These are phyloP conservation scores for Picochlorum sp. DNA, from an alignment of 139 green algal species.

Conservation along the genomic window DNA sequence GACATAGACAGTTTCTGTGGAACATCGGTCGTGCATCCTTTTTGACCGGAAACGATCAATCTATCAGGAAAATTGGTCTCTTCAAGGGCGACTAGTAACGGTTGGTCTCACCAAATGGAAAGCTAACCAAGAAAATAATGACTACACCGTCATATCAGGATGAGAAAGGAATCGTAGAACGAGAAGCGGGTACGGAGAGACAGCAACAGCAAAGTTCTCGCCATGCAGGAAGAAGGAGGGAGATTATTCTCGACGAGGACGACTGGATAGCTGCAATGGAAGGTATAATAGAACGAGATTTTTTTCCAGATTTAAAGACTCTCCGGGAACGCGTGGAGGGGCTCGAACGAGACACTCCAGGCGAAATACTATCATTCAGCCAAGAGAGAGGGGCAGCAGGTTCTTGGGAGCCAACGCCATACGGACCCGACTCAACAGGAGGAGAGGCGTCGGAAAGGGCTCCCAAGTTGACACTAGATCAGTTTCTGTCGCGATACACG, in stretches of 20 bases:
- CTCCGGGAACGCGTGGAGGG: conserved; percentile 79
- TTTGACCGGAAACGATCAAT: too few relatives aligned
- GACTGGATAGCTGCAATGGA: conserved; percentile 63
- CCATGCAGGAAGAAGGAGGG: conserved; percentile 9
- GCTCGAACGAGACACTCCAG: conserved; percentile 36
- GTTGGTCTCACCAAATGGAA: too few relatives aligned
- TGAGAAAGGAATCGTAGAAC: not conserved
- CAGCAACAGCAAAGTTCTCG: conserved; percentile 23
- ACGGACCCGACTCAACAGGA: not conserved
- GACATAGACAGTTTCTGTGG: too few relatives aligned
- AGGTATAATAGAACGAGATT: conserved; percentile 87
- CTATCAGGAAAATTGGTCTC: too few relatives aligned
- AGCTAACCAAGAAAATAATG: too few relatives aligned
- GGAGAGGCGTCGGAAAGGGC: not conserved
- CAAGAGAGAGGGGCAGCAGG: not conserved
- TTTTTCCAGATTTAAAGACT: conserved; percentile 80
- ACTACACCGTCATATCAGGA: not conserved
- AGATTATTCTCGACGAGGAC: conserved; percentile 53
- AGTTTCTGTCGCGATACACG: conserved; percentile 59
- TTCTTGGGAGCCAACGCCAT: not conserved
- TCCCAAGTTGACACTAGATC: conserved; percentile 49
- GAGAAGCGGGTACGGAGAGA: not conserved
- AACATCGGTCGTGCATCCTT: too few relatives aligned
- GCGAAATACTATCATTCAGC: too few relatives aligned
- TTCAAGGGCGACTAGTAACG: too few relatives aligned